These are phyloP conservation scores for Suhomyces prunicola DNA, from an alignment of 805 yeast species.

Conservation along the genomic window DNA sequence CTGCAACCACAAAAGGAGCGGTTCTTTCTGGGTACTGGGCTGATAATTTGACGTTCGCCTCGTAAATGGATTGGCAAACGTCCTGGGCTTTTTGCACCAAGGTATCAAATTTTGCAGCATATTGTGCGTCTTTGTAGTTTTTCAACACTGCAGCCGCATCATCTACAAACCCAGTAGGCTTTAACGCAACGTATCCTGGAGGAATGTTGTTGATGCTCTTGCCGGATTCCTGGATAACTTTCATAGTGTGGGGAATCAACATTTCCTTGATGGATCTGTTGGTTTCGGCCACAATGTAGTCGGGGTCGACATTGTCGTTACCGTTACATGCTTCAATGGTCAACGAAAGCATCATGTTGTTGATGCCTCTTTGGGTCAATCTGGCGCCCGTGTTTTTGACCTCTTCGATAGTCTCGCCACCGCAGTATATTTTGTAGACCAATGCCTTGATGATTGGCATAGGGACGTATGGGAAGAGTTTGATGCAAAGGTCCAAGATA, in stretches of 20 bases:
- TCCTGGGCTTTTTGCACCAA: constrained; percentile 64
- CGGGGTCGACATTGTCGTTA: constrained; percentile 55
- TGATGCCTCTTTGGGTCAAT: constrained; percentile 69
- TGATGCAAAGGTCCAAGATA: constrained; percentile 58
- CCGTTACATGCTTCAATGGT: constrained; percentile 94
- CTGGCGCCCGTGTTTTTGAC: constrained; percentile 69
- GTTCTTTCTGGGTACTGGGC: constrained; percentile 57
- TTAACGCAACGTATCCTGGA: constrained; percentile 88
- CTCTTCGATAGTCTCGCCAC: constrained; percentile 76
- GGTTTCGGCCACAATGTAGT: constrained; percentile 60
- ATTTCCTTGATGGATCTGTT: constrained; percentile 64
- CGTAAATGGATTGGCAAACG: constrained; percentile 55
- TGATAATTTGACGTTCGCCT: constrained; percentile 50
- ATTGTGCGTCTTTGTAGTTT: constrained; percentile 52
- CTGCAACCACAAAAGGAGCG: constrained; percentile 71
- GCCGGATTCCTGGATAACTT: constrained; percentile 47
- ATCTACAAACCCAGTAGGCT: constrained; percentile 84
- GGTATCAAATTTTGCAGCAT: constrained; percentile 44
- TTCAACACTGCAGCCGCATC: constrained; percentile 73
- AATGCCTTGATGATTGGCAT: constrained; percentile 63
- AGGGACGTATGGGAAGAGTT: constrained; percentile 73
- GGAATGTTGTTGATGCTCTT: constrained; percentile 65
- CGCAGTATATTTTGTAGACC: constrained; percentile 83
- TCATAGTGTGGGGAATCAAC: constrained; percentile 66
- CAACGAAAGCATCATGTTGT: constrained; percentile 92